Percentiles rank a stretch among this genome's conserved stretches.
Evolutionary conservation across 352 stramenopile genomes (phyloP).

Genomic region (Peronospora destructor): DNA sequence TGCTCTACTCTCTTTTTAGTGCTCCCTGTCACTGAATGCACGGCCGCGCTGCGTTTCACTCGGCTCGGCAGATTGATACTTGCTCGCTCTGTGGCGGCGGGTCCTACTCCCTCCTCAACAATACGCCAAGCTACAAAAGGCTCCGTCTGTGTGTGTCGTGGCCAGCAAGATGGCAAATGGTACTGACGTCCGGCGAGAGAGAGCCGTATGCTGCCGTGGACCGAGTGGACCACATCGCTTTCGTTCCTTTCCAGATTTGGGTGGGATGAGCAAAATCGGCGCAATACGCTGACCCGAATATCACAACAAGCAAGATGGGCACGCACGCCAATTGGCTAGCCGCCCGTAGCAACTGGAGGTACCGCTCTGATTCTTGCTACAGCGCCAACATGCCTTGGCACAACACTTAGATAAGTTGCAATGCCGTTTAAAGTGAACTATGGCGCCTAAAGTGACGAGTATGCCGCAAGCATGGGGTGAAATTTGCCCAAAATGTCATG

Average conservation of each 20-base stretch:
- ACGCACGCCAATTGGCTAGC: conserved; percentile 17
- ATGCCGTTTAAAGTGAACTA: no score
- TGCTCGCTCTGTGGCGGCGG: conserved; percentile 13
- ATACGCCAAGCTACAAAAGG: conserved; percentile 10
- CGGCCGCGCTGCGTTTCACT: conserved; percentile 5
- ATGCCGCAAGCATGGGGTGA: conserved; percentile 1
- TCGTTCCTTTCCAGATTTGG: conserved; percentile 29
- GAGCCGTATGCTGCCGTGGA: conserved; percentile 1
- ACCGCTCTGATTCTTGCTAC: conserved; percentile 8
- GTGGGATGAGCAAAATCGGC: conserved; percentile 25
- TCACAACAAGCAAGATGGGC: conserved; percentile 28
- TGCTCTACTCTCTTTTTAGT: conserved; percentile 6
- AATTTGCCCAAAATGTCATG: conserved; percentile 18
- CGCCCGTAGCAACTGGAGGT: conserved; percentile 13
- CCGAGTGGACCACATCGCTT: conserved; percentile 26
- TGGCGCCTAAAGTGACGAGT: background rate
- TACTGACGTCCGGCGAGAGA: conserved; percentile 19
- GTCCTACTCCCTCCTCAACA: conserved; percentile 11
- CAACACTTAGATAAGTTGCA: no score
- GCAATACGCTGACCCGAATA: conserved; percentile 16
- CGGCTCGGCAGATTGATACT: conserved; percentile 10
- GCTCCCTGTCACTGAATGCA: conserved; percentile 19
- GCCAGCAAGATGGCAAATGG: conserved; percentile 44
- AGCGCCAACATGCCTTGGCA: background rate
- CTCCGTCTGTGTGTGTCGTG: conserved; percentile 27